Percentiles rank a stretch among this genome's conserved stretches.
phyloP scores from a whole-genome alignment of 1,284 basidiomycete genomes.

The Porogramme epimiltina region DNA sequence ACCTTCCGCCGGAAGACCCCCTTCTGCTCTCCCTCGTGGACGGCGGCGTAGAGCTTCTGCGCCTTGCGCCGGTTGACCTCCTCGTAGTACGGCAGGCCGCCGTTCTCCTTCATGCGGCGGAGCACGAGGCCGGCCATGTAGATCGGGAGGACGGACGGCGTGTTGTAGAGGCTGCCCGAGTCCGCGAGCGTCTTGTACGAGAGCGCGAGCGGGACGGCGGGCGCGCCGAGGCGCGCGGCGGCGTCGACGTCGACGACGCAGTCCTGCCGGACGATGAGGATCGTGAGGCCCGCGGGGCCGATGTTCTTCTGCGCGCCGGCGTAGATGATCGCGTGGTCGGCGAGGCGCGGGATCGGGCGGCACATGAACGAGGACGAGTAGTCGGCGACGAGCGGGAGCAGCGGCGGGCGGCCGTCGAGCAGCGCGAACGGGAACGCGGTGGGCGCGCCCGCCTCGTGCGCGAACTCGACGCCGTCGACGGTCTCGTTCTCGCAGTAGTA shows the following conservation, averaged over 20 bases:
- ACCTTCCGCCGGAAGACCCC: conserved; percentile 75
- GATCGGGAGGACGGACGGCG: conserved; percentile 91
- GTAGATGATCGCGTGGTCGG: conserved; percentile 91
- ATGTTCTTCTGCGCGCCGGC: conserved; percentile 99
- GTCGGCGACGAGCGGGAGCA: conserved; percentile 90
- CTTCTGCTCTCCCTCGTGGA: conserved; percentile 72
- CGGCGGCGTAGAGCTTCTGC: conserved; percentile 69
- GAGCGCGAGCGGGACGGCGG: conserved; percentile 79
- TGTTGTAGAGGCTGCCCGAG: conserved; percentile 89
- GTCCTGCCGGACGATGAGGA: conserved; percentile 92
- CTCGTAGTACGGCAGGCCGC: conserved; percentile 75
- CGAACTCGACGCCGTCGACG: conserved; percentile 94
- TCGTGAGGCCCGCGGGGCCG: conserved; percentile 91
- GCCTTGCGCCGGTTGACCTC: conserved; percentile 73
- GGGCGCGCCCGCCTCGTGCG: conserved; percentile 50
- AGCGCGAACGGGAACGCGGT: conserved; percentile 86
- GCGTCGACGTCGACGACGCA: conserved; percentile 87
- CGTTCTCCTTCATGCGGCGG: conserved; percentile 64
- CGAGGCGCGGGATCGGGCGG: conserved; percentile 86
- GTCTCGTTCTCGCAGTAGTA: conserved; percentile 99
- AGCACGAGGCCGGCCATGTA: conserved; percentile 93
- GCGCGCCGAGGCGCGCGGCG: conserved; percentile 73
- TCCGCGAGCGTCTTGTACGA: conserved; percentile 88
- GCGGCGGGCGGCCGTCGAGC: conserved; percentile 15
- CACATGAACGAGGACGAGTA: conserved; percentile 98